These are phyloP conservation scores for Acer campestre DNA, from an alignment of 345 rosid species.

Conservation along the genomic window DNA sequence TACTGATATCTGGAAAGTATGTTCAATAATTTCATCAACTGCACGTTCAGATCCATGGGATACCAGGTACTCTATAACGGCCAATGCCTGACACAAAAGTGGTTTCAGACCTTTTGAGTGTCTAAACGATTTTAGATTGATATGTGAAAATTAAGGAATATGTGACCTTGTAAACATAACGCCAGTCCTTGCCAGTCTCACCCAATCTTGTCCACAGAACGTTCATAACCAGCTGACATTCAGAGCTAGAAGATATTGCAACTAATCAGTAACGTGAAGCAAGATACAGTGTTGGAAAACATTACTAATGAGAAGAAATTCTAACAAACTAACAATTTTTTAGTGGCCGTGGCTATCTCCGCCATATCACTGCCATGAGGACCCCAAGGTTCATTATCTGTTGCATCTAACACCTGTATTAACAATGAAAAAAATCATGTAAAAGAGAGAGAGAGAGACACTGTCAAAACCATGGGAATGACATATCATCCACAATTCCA, in stretches of 20 bases:
- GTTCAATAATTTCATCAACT: slow-evolving; percentile 95
- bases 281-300: slow-evolving; percentile 8
- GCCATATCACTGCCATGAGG: slow-evolving; percentile 95
- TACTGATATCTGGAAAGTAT: slow-evolving; percentile 94
- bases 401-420: slow-evolving; percentile 91
- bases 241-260: slow-evolving; percentile 60
- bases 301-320: slow-evolving; percentile 11
- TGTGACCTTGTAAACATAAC: slow-evolving; percentile 91
- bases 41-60: slow-evolving; percentile 99
- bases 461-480: neutral
- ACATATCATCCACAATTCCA: neutral
- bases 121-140: slow-evolving; percentile 15
- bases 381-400: slow-evolving; percentile 99
- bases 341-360: slow-evolving; percentile 90
- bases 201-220: slow-evolving; percentile 89
- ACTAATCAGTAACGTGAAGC: slow-evolving; percentile 19
- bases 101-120: slow-evolving; percentile 8
- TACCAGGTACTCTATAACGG: slow-evolving; percentile 91
- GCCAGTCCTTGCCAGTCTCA: slow-evolving; percentile 98
- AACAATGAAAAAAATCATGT: slow-evolving; percentile 11
- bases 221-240: slow-evolving; percentile 93
- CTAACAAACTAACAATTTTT: slow-evolving; percentile 66
- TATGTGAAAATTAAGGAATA: slow-evolving; percentile 12
- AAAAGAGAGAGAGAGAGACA: neutral
- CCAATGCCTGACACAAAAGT: slow-evolving; percentile 61